Conservation (phyloP, 2,329 filamentous ascomycete genomes). For the Elsinoe necatrix region DNA sequence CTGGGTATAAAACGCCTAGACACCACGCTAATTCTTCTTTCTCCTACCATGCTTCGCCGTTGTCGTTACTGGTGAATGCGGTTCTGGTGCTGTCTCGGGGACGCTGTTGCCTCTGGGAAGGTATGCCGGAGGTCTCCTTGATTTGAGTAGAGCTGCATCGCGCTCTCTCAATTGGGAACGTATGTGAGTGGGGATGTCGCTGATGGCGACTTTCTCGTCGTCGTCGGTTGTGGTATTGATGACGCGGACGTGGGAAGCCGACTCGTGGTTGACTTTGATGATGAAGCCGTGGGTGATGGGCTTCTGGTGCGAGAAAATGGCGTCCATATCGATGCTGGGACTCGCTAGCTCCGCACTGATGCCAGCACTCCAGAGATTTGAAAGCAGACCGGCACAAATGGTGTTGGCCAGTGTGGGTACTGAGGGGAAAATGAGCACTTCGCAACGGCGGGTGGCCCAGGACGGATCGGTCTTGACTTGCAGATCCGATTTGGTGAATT, state of each 20-base stretch:
- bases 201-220: conserved; percentile 65
- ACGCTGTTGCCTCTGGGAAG: conserved; percentile 36
- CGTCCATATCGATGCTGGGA: conserved; percentile 62
- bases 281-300: conserved; percentile 79
- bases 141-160: conserved; percentile 49
- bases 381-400: conserved; percentile 66
- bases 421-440: conserved; percentile 83
- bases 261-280: conserved; percentile 73
- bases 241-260: conserved; percentile 45
- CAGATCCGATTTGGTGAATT: conserved; percentile 55
- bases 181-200: conserved; percentile 71
- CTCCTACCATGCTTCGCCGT: background rate
- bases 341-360: conserved; percentile 78
- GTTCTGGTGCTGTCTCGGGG: conserved; percentile 31
- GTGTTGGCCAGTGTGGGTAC: conserved; percentile 68
- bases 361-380: conserved; percentile 70
- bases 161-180: conserved; percentile 73
- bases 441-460: conserved; percentile 44
- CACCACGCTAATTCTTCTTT: background rate
- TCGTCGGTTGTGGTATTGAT: conserved; percentile 54
- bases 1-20: background rate
- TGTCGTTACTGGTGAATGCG: background rate
- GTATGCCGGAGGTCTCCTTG: conserved; percentile 30
- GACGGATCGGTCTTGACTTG: conserved; percentile 35
- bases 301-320: conserved; percentile 65